Conservation (phyloP, 108 stramenopile genomes). For the Fragilaria crotonensis region DNA sequence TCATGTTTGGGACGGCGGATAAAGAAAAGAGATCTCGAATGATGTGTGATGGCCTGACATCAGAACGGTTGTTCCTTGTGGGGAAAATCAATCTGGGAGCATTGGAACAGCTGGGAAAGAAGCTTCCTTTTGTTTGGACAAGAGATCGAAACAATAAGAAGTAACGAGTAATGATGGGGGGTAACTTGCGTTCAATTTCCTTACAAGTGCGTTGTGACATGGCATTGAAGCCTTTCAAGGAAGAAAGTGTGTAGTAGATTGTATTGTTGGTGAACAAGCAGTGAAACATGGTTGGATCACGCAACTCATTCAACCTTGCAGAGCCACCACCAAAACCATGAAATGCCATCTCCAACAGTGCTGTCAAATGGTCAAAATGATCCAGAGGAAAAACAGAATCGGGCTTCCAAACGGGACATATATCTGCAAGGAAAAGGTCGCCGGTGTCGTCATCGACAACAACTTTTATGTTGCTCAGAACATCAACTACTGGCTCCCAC, state of each 20-base stretch:
- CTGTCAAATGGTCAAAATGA: background rate
- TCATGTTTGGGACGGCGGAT: background rate
- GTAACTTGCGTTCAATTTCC: background rate
- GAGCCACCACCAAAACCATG: constrained; percentile 1
- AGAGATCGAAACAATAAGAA: background rate
- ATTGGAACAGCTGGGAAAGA: too few species aligned
- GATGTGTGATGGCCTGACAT: background rate
- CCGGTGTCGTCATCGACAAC: background rate
- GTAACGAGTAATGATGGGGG: background rate
- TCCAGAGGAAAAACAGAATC: background rate
- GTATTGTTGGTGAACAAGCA: background rate
- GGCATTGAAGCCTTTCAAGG: too few species aligned
- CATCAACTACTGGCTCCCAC: background rate
- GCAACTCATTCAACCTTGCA: background rate
- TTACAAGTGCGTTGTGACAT: background rate
- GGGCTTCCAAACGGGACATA: background rate
- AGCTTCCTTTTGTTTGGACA: background rate
- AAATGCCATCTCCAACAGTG: background rate
- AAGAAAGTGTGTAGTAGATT: background rate
- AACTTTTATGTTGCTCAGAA: background rate
- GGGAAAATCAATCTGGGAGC: background rate
- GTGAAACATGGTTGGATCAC: background rate
- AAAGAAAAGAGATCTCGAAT: background rate
- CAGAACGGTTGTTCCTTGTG: background rate
- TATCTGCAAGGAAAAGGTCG: background rate